Evolutionary conservation across 495 filamentous ascomycete genomes (phyloP), one percentile per base, ranked within the genome.

Genomic region (Trichoderma gamsii): DNA sequence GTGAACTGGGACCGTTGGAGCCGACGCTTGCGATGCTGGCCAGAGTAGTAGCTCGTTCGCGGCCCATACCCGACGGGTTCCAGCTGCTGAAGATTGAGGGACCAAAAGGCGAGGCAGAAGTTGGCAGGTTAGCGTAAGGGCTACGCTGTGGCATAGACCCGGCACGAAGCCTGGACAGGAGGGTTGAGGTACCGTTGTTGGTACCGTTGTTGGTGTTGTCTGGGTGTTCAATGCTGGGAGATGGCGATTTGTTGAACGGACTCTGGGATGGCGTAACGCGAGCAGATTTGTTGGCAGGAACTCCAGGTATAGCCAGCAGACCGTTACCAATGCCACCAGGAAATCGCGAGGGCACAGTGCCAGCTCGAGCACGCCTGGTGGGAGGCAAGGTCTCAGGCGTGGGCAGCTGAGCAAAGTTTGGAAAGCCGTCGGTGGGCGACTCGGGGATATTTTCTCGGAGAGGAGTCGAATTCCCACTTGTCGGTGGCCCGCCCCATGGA

Each of bases 371-470:
- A 71, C 95, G 86, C 51, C 82, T 78, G 16, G 81, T 78, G 66
- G 84, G 87, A 72, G 82, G 89, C 76, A 80, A 79, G 79, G 71
- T 83, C 76, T 76, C 89, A 71, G 77, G 81, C 65, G 78, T 83
- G 74, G 82, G 86, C 77, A 76, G 82, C 69, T 92, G 86, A 46
- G 90, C 84, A 74, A 96, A 90, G 73, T 97, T 93, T 23, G 95
- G 93, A 72, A 97, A 98, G 69, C 90, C 94, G 79, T 97, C 95
- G 73, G 92, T 92, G 66, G 90, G 92, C n/a, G 93, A 96, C 80
- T 99, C 95, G 71, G 95, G 96, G 66, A 97, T 97, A 67, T 95
- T 97, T 79, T 98, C 95, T 69, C 95, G 90, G 68, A 99, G 85
- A 69, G 95, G 96, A 25, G 95, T 98, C 61, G 95, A 97, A 80